These are phyloP conservation scores for Saccharum officinarum DNA, from an alignment of 176 grass and related monocot species.

Conservation along the genomic window DNA sequence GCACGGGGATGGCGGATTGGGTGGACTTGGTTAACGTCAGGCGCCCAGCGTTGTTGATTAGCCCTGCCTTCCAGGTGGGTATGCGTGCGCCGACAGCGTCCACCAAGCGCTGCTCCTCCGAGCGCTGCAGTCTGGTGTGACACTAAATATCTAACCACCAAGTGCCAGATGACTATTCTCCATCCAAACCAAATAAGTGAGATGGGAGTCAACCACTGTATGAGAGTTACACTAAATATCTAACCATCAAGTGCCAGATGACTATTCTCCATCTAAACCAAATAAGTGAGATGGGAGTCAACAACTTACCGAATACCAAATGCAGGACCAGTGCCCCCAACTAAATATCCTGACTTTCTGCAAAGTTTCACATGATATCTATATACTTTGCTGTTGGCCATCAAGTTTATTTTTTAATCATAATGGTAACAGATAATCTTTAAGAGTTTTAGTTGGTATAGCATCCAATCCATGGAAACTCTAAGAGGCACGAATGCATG, in stretches of 20 bases:
- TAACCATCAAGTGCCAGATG: background rate
- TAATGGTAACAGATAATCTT: background rate
- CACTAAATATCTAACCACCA: background rate
- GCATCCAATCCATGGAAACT: background rate
- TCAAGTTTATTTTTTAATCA: background rate
- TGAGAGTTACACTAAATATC: background rate
- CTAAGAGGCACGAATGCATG: background rate
- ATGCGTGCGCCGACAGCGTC: too few species aligned
- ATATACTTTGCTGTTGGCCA: background rate
- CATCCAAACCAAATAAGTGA: background rate
- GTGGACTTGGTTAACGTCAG: too few species aligned
- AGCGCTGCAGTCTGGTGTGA: too few species aligned
- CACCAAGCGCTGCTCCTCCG: too few species aligned
- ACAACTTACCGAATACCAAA: slow-evolving; percentile 16
- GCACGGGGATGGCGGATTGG: too few species aligned
- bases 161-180: background rate
- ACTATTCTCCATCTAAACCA: background rate
- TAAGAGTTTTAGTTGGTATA: background rate
- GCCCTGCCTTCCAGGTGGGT: too few species aligned
- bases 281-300: slow-evolving; percentile 9
- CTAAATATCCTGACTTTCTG: slow-evolving; percentile 23
- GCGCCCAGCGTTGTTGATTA: too few species aligned
- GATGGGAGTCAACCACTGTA: background rate
- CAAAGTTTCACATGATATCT: background rate
- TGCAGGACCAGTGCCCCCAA: background rate